Evolutionary conservation across 345 rosid species (phyloP).

Genomic region (Eucalyptus marginata): DNA sequence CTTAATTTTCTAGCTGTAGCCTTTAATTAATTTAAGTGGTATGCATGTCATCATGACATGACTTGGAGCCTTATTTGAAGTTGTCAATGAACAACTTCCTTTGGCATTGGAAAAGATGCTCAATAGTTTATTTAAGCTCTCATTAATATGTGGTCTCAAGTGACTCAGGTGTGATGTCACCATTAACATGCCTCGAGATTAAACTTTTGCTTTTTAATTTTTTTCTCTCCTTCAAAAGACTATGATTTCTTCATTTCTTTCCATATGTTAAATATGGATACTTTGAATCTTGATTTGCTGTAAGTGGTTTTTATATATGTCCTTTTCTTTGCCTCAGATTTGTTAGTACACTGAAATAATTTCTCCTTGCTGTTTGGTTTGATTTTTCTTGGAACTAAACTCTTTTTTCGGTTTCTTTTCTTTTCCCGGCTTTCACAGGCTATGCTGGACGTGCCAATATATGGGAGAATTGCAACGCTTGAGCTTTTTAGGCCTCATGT

Average conservation of each 20-base stretch:
- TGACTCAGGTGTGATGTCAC: not conserved
- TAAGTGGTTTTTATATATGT: not conserved
- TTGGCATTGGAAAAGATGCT: not conserved
- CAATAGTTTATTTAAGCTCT: not conserved
- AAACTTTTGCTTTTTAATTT: not conserved
- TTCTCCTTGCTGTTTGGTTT: not conserved
- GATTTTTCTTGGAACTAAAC: not conserved
- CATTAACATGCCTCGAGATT: not conserved
- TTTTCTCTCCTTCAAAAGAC: not conserved
- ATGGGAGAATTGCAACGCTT: constrained; percentile 89
- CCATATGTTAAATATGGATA: not conserved
- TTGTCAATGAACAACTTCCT: not conserved
- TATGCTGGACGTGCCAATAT: constrained; percentile 82
- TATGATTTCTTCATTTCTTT: not conserved
- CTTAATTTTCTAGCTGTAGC: not conserved
- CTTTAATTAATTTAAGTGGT: not conserved
- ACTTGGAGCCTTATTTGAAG: not conserved
- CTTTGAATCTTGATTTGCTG: not conserved
- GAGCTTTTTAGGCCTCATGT: constrained; percentile 94
- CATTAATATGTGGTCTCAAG: not conserved
- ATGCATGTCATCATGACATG: not conserved
- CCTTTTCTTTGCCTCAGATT: not conserved
- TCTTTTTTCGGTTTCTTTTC: not conserved
- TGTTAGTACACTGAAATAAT: not conserved
- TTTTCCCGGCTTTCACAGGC: constrained; percentile 23